Percentiles rank a stretch among this genome's conserved stretches.
Conservation (phyloP, 2,329 filamentous ascomycete genomes). For the Penicillium sp. region DNA sequence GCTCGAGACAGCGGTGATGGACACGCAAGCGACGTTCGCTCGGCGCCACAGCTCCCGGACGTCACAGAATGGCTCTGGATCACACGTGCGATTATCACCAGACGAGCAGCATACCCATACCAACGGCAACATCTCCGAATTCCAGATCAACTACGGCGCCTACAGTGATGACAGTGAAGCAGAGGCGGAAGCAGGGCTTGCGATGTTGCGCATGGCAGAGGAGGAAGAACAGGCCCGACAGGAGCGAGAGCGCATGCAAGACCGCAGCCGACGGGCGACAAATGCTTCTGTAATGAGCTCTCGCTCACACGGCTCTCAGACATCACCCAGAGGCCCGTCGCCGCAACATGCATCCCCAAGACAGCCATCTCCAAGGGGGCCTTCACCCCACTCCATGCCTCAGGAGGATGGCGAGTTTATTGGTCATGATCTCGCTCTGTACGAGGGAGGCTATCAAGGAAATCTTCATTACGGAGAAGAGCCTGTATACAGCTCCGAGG, state of each 20-base stretch:
- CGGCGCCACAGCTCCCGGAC: slow-evolving; percentile 31
- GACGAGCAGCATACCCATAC: slow-evolving; percentile 50
- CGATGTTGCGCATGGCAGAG: slow-evolving; percentile 82
- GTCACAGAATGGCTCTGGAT: slow-evolving; percentile 25
- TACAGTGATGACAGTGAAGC: slow-evolving; percentile 79
- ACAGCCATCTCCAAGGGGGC: slow-evolving; percentile 32
- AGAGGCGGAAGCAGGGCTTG: slow-evolving; percentile 80
- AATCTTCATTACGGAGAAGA: slow-evolving; percentile 63
- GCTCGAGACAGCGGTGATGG: slow-evolving; percentile 56
- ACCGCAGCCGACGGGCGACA: slow-evolving; percentile 61
- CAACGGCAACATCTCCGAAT: slow-evolving; percentile 51
- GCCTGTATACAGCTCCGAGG: slow-evolving; percentile 30
- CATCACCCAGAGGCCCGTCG: slow-evolving; percentile 34
- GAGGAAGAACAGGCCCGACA: slow-evolving; percentile 67
- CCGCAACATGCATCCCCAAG: slow-evolving; percentile 2
- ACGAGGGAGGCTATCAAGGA: slow-evolving; percentile 71
- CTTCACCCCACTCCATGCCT: slow-evolving; percentile 30
- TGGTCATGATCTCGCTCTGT: slow-evolving; percentile 70
- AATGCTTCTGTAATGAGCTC: slow-evolving; percentile 53
- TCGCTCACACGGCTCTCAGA: slow-evolving; percentile 43
- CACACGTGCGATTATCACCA: slow-evolving; percentile 38
- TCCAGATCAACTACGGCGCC: slow-evolving; percentile 50
- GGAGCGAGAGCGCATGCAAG: slow-evolving; percentile 38
- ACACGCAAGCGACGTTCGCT: slow-evolving; percentile 29
- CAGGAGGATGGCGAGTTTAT: slow-evolving; percentile 73